Evolutionary conservation across 805 yeast genomes (phyloP), one percentile per base, ranked within the genome.

Genomic region (Schwanniomyces yamadae): DNA sequence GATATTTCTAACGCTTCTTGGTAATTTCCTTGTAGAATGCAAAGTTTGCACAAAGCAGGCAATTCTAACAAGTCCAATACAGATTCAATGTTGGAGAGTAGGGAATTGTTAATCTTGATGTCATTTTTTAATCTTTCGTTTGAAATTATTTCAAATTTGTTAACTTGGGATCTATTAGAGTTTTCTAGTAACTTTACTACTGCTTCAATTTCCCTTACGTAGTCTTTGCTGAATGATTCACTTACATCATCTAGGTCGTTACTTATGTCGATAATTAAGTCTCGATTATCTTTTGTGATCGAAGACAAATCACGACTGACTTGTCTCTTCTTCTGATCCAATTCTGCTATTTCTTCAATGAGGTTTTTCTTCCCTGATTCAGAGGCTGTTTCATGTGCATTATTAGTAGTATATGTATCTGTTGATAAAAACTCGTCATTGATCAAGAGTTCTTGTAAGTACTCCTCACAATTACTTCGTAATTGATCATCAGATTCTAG

Each of bases 1-100:
- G 89, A 83, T 10, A 91, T 75, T 55, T 91, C 95, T 23, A 91
- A 73, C 7, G 96, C 89, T 51, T 89, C 95, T 22, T 88, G 84
- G 54, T 90, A 93, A 51, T 84, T 85, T 0, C 96, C 96, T 31
- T 84, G 82, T 31, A 78, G 71, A 8, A 90, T 86, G 59, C 97
- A 87, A n/a, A 90, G 79, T 31, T 80, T 73, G 22, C 91, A 80
- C 31, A 91, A 57, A 1, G 95, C 73, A 1, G 99, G 97, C 22
- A 93, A 63, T 52, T 87, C 95, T 46, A 91, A 65, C 7, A 90
- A 73, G 49, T 86, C 95, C 41, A 83, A 73, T 8, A 90, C 69
- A 25, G 80, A 76, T 42, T 82, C 89, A 51, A 88, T 73, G 46
- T 84, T 82, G 31, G 72, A 71, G 27, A 80, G 61, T 19, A 82